Evolutionary conservation across 2,329 filamentous ascomycete genomes (phyloP), one percentile per base, ranked within the genome.

Genomic region (Diaporthe batatas): DNA sequence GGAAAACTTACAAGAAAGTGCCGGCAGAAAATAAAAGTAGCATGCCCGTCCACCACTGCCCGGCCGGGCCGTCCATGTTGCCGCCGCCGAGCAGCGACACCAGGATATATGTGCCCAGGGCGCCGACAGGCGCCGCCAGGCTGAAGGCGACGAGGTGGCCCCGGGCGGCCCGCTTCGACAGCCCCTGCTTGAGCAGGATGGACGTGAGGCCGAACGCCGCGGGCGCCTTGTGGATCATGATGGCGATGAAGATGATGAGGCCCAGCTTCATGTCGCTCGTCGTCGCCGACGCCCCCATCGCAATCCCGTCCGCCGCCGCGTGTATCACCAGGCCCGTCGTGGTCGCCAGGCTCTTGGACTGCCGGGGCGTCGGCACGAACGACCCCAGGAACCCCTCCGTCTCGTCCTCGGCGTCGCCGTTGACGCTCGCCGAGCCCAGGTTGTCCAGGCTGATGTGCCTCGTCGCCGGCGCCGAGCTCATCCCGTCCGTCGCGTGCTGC

Each of bases 191-290:
- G 59, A 99, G 86, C 59, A 99, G 84, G 2, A 98, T 90, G 1
- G 95, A 95, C 0, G 96, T 98, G 62, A 99, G 85, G 0, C 96
- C 96, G 84, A 99, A 99, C 0, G 96, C 95, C 1, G 96, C 96
- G 0, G 95, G 96, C 1, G 95, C 96, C 84, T 98, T 99, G 83
- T 99, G 96, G 7, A 98, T 90, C 93, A 99, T 97, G 77, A 99
- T 96, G 14, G 96, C 96, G 53, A 98, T 83, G 81, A 99, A 99
- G 51, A 99, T 94, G 77, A 99, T 94, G 74, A 98, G 91, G 47
- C 94, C 94, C 14, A 99, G 85, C 72, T 92, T 92, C 75, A 90
- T 90, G 77, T 94, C 91, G 2, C 90, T 86, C 4, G 91, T 90
- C 5, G 93, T 92, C 4, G 93, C 94, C 0, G 95, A 98, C 32